Conservation (phyloP, 2,329 filamentous ascomycete genomes). For the Pseudogymnoascus sp. region DNA sequence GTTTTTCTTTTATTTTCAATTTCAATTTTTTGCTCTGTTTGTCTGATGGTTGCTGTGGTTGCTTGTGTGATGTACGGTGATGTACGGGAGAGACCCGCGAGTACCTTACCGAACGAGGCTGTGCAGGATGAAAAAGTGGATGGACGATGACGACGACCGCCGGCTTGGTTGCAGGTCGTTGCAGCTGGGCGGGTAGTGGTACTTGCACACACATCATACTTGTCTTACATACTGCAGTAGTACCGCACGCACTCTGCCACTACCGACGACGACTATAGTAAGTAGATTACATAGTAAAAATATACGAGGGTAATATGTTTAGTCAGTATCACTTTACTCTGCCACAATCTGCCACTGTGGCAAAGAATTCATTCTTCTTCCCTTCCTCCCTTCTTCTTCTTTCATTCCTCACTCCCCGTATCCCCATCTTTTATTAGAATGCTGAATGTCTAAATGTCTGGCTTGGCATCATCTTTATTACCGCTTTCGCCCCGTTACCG, state of each 20-base stretch:
- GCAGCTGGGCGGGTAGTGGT: background rate
- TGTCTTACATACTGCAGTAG: background rate
- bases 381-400: too few relatives aligned
- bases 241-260: background rate
- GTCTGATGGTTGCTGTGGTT: background rate
- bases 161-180: background rate
- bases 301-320: too few relatives aligned
- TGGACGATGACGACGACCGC: background rate
- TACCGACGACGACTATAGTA: background rate
- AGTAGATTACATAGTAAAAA: too few relatives aligned
- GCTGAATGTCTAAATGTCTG: too few relatives aligned
- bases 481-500: too few relatives aligned
- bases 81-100: background rate
- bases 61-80: background rate
- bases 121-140: background rate
- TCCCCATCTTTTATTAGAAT: too few relatives aligned
- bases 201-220: constrained; percentile 2
- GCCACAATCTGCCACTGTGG: too few relatives aligned
- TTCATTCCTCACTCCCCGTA: too few relatives aligned
- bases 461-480: too few relatives aligned
- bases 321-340: too few relatives aligned
- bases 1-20: background rate
- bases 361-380: too few relatives aligned
- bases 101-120: background rate
- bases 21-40: background rate